Evolutionary conservation across 2,329 filamentous ascomycete species (phyloP), one percentile per base, ranked within the genome.

Genomic region (Metarhizium album): DNA sequence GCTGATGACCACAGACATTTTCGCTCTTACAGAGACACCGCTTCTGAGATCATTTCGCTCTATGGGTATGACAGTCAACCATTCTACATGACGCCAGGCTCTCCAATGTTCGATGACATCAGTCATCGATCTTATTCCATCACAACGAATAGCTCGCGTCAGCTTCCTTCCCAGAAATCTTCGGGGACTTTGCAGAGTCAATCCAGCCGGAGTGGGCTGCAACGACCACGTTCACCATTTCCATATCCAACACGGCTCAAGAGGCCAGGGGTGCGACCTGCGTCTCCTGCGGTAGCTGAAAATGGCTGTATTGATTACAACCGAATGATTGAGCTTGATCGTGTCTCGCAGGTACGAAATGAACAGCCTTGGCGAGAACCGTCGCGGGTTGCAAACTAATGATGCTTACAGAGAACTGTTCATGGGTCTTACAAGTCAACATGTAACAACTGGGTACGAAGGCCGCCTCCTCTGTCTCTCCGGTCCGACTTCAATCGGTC

Each of bases 161-260:
- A 67, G 13, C 59, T 75, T n/a, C 70, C 72, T 9, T 73, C 72
- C 24, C 69, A 73, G 50, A 70, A 68, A 54, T 76, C 76, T 5
- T 73, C 68, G 42, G 66, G 67, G 4, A 76, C 73, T 24, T 60
- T 77, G 42, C 70, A 74, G 53, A 77, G 72, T 52, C 71, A 73
- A 31, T 64, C 66, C 20, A 74, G 74, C 24, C 61, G 62, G 22
- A 60, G 60, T 43, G 61, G 65, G 29, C 58, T 74, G 47, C 76
- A 78, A 56, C 70, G 77, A n/a, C 75, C 78, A 46, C 71, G 76
- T 29, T 81, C 79, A 22, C 78, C 79, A 1, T 81, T 77, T 53
- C 76, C 76, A 22, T 81, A 82, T 52, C 78, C 78, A 24, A 74
- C 77, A 45, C 74, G 78, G 18, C 63, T 81, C 33, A 79, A 73